These are phyloP conservation scores for Cladosporium sp. DNA, from an alignment of 2,329 filamentous ascomycete species.

Conservation along the genomic window DNA sequence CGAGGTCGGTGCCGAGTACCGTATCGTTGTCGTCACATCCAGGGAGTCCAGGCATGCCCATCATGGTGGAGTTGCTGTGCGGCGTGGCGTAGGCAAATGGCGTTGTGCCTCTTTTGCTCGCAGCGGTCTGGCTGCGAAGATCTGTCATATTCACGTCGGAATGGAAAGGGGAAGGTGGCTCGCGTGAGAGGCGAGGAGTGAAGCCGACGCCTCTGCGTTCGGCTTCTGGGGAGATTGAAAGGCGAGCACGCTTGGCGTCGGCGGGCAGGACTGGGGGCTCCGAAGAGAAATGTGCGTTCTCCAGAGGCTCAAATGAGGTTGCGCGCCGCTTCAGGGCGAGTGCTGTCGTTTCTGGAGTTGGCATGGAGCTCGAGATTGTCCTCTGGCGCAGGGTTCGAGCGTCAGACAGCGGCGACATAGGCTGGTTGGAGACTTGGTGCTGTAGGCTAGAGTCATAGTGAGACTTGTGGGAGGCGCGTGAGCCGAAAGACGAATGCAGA, in stretches of 20 bases:
- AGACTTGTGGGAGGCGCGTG: conserved; percentile 30
- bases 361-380: conserved; percentile 28
- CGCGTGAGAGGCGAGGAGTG: conserved; percentile 43
- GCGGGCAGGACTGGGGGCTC: conserved; percentile 15
- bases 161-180: conserved; percentile 40
- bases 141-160: conserved; percentile 26
- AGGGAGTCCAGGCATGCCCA: conserved; percentile 30
- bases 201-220: conserved; percentile 32
- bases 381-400: conserved; percentile 14
- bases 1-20: conserved; percentile 26
- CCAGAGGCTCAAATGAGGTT: conserved; percentile 27
- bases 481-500: conserved; percentile 44
- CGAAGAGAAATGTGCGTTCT: conserved; percentile 21
- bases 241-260: conserved; percentile 46
- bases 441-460: conserved; percentile 19
- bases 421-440: conserved; percentile 27
- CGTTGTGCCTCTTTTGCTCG: conserved; percentile 45
- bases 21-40: conserved; percentile 32
- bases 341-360: conserved; percentile 19
- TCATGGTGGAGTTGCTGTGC: conserved; percentile 46
- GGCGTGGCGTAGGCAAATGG: conserved; percentile 72
- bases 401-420: conserved; percentile 33
- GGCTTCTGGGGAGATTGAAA: conserved; percentile 51
- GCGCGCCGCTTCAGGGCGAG: conserved; percentile 28
- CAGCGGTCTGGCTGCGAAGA: conserved; percentile 20